Evolutionary conservation across 805 yeast genomes (phyloP).

Genomic region (Candida michaelii): DNA sequence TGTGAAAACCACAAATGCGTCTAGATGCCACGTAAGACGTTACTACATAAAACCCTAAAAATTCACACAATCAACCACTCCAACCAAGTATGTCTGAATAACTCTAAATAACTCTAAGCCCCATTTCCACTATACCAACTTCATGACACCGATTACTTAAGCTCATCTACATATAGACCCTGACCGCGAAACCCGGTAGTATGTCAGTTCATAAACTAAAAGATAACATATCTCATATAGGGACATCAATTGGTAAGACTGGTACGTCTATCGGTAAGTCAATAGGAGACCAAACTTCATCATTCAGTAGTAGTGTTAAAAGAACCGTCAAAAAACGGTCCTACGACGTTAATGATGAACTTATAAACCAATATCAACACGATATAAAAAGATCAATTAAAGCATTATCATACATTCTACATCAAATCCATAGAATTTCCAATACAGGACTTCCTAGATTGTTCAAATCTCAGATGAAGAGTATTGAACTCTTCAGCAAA

Average conservation of each 20-base stretch:
- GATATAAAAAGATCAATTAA: slow-evolving; percentile 42
- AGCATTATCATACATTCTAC: slow-evolving; percentile 41
- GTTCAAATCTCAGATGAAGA: slow-evolving; percentile 32
- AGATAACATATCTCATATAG: slow-evolving; percentile 14
- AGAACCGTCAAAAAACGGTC: slow-evolving; percentile 12
- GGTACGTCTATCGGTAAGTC: slow-evolving; percentile 14
- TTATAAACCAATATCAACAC: slow-evolving; percentile 42
- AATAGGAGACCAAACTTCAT: slow-evolving; percentile 9
- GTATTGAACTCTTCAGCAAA: slow-evolving; percentile 28
- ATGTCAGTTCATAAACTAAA: slow-evolving; percentile 17
- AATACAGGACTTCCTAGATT: slow-evolving; percentile 27
- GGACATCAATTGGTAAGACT: slow-evolving; percentile 13
- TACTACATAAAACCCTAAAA: too few species aligned
- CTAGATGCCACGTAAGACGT: too few species aligned
- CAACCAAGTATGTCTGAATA: too few species aligned
- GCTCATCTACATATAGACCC: not conserved
- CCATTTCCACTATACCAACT: not conserved
- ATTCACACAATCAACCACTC: too few species aligned
- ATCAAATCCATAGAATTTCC: slow-evolving; percentile 26
- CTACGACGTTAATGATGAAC: slow-evolving; percentile 35
- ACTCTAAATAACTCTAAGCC: too few species aligned
- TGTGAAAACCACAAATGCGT: too few species aligned
- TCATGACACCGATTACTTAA: not conserved
- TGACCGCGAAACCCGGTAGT: slow-evolving; percentile 2
- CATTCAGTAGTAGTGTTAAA: slow-evolving; percentile 11